phyloP scores from a whole-genome alignment of 2,329 filamentous ascomycete genomes.

The Alternaria brassicae region DNA sequence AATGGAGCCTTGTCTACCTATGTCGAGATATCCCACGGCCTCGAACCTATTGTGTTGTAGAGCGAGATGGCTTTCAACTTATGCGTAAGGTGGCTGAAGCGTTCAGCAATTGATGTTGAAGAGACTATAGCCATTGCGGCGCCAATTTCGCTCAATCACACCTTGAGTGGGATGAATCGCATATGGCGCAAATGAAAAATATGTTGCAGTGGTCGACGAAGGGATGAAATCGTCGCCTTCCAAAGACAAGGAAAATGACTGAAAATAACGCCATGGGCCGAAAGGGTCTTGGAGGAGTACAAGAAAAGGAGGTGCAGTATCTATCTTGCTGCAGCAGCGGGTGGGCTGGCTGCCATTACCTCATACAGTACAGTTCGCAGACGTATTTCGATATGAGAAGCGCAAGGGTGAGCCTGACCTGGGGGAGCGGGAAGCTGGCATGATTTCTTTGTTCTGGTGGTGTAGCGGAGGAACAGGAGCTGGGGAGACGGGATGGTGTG shows the following conservation, averaged over 20 bases:
- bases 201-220: not conserved
- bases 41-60: not conserved
- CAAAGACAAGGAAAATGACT: too few species aligned
- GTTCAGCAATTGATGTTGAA: not conserved
- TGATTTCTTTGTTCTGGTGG: not conserved
- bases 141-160: not conserved
- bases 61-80: not conserved
- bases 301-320: not conserved
- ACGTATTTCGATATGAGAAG: not conserved
- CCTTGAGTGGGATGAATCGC: not conserved
- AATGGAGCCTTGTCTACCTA: not conserved
- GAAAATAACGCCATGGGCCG: not conserved
- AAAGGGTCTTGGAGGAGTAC: not conserved
- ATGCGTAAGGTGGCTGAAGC: not conserved
- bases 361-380: not conserved
- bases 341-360: not conserved
- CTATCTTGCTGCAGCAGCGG: not conserved
- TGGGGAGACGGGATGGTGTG: not conserved
- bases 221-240: not conserved
- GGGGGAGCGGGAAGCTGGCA: not conserved
- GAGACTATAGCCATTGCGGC: not conserved
- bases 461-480: not conserved
- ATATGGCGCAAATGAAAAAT: not conserved
- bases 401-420: not conserved
- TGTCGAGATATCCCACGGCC: not conserved